Evolutionary conservation across 148 eudicot genomes (phyloP).

Genomic region (Diospyros lotus): DNA sequence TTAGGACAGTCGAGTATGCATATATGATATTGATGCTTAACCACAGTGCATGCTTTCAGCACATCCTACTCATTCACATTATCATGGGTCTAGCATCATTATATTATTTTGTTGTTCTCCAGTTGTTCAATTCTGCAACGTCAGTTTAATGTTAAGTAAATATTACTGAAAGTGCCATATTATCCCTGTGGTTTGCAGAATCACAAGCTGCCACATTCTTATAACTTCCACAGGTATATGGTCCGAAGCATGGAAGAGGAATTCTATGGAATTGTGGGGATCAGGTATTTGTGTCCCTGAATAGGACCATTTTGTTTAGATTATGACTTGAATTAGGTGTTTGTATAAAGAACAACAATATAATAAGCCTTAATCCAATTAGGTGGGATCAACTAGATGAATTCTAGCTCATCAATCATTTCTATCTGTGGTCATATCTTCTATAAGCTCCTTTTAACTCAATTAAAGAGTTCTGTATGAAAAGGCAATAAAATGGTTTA

Average conservation of each 20-base stretch:
- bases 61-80: not conserved
- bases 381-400: too few species aligned
- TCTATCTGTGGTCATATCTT: too few species aligned
- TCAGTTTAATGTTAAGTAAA: too few species aligned
- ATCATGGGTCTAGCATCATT: not conserved
- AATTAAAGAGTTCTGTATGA: not conserved
- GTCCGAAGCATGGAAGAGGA: conserved; percentile 98
- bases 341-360: too few species aligned
- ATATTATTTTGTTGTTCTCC: not conserved
- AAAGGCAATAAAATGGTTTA: not conserved
- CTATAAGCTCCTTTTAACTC: too few species aligned
- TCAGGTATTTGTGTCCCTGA: conserved; percentile 43
- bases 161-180: not conserved
- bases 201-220: conserved; percentile 73
- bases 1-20: not conserved
- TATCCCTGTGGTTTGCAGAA: conserved; percentile 46
- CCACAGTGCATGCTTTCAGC: conserved; percentile 1
- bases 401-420: too few species aligned
- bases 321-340: too few species aligned
- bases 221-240: conserved; percentile 92
- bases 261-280: conserved; percentile 89
- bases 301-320: too few species aligned
- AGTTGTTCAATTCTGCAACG: not conserved
- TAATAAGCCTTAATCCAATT: too few species aligned
- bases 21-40: not conserved